These are phyloP conservation scores for Antrodiella citrinella DNA, from an alignment of 768 basidiomycete species.

Conservation along the genomic window DNA sequence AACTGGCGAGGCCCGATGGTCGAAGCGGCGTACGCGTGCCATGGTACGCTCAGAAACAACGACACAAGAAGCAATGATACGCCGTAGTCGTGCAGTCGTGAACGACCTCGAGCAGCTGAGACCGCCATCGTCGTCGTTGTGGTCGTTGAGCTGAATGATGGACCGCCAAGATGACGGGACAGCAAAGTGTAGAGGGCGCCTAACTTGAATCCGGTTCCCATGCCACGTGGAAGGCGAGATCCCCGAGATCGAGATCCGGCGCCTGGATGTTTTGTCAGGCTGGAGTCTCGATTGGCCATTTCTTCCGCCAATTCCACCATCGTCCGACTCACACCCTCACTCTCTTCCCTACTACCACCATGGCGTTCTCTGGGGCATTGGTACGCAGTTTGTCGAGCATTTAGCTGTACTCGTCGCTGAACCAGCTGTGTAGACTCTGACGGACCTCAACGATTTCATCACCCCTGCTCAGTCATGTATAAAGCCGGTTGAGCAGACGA, in stretches of 20 bases:
- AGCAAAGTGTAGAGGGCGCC: background rate
- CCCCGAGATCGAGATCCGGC: background rate
- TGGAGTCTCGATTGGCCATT: background rate
- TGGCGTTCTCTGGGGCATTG: slow-evolving; percentile 86
- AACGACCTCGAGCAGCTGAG: background rate
- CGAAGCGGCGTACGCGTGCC: slow-evolving; percentile 21
- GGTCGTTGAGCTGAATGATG: slow-evolving; percentile 1
- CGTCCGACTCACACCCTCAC: slow-evolving; percentile 1
- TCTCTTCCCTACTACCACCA: slow-evolving; percentile 21
- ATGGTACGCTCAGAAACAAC: slow-evolving; percentile 8
- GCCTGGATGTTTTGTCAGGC: background rate
- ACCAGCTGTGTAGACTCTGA: slow-evolving; percentile 55
- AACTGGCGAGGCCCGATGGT: slow-evolving; percentile 31
- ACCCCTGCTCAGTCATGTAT: slow-evolving; percentile 96
- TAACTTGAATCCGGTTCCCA: no score
- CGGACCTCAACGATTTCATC: slow-evolving; percentile 95
- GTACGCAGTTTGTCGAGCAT: slow-evolving; percentile 32
- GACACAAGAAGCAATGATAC: background rate
- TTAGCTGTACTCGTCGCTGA: background rate
- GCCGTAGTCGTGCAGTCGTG: background rate
- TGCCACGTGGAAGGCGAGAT: background rate
- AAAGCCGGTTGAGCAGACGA: slow-evolving; percentile 73
- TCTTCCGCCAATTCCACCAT: background rate
- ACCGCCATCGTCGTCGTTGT: slow-evolving; percentile 6
- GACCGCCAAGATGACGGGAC: background rate